Percentiles rank a stretch among this genome's conserved stretches.
Evolutionary conservation across 495 filamentous ascomycete species (phyloP).

Genomic region (Chaetomium tenue): DNA sequence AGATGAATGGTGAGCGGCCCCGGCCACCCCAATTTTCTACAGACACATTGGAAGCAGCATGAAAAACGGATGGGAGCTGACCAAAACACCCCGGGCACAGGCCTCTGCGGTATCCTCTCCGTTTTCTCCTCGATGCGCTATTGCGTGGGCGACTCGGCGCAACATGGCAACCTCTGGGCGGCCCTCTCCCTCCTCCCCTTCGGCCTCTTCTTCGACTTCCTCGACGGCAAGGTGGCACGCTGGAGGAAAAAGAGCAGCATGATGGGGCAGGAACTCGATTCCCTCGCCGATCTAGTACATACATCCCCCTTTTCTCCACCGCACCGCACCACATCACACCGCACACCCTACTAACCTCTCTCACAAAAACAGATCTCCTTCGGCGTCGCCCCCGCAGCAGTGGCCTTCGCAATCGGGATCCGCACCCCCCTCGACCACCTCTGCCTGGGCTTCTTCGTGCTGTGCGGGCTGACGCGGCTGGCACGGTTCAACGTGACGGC

Average conservation of each 20-base stretch:
- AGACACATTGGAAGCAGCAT: neutral
- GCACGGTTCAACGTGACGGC: conserved; percentile 98
- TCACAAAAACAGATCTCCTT: conserved; percentile 76
- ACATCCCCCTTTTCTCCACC: neutral
- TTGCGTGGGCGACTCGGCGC: conserved; percentile 70
- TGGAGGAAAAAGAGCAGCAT: conserved; percentile 94
- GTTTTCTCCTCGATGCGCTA: conserved; percentile 95
- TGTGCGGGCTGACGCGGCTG: conserved; percentile 89
- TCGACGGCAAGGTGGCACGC: conserved; percentile 93
- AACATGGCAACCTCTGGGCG: conserved; percentile 66
- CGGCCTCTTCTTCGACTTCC: conserved; percentile 96
- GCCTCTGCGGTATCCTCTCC: conserved; percentile 85
- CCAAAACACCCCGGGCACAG: conserved; percentile 36
- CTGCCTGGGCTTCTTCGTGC: conserved; percentile 83
- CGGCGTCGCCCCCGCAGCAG: conserved; percentile 81
- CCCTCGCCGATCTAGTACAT: conserved; percentile 87
- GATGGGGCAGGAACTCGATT: conserved; percentile 98
- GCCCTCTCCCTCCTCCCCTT: conserved; percentile 89
- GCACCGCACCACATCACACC: neutral
- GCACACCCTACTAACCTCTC: neutral
- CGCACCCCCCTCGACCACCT: conserved; percentile 85
- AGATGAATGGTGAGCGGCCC: conserved; percentile 74
- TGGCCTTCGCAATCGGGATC: conserved; percentile 85
- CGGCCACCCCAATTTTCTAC: too few relatives aligned
- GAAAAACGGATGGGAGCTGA: neutral